phyloP scores from a whole-genome alignment of 768 basidiomycete species.

The Macrocybe gigantea region DNA sequence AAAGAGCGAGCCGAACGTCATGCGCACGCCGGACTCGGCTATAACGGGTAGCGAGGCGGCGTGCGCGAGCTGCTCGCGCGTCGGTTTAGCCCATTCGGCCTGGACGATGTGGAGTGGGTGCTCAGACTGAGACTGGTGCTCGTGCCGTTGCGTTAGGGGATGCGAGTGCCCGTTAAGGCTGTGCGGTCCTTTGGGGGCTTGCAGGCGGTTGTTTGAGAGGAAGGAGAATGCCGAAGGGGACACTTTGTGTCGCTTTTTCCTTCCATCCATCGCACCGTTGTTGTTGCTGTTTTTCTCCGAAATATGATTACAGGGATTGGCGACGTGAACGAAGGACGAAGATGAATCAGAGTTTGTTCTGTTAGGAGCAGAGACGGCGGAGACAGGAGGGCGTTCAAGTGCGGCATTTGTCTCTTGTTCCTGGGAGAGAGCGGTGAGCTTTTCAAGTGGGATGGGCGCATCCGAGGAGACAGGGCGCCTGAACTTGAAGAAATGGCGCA shows the following conservation, averaged over 20 bases:
- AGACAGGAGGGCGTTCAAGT: not conserved
- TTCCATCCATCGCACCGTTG: too few species aligned
- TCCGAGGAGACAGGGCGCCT: too few species aligned
- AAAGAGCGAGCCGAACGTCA: conserved; percentile 68
- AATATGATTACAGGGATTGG: conserved; percentile 15
- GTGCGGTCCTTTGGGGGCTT: too few species aligned
- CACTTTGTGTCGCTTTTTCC: too few species aligned
- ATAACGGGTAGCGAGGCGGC: conserved; percentile 63
- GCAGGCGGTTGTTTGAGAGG: too few species aligned
- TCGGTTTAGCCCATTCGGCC: conserved; percentile 46
- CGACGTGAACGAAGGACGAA: conserved; percentile 16
- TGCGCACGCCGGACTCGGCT: conserved; percentile 57
- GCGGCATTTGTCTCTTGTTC: too few species aligned
- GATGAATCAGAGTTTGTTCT: not conserved
- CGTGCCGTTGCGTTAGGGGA: too few species aligned
- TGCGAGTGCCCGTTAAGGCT: not conserved
- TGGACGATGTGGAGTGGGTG: conserved; percentile 9
- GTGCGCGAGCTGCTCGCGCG: conserved; percentile 45
- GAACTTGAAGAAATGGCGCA: too few species aligned
- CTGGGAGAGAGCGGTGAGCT: too few species aligned
- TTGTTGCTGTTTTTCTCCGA: conserved; percentile 6
- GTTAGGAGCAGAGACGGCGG: conserved; percentile 3
- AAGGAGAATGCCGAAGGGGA: too few species aligned
- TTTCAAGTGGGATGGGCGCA: too few species aligned
- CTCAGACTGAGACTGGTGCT: too few species aligned